These are phyloP conservation scores for Verbena officinalis DNA, from an alignment of 257 asterid species.

Conservation along the genomic window DNA sequence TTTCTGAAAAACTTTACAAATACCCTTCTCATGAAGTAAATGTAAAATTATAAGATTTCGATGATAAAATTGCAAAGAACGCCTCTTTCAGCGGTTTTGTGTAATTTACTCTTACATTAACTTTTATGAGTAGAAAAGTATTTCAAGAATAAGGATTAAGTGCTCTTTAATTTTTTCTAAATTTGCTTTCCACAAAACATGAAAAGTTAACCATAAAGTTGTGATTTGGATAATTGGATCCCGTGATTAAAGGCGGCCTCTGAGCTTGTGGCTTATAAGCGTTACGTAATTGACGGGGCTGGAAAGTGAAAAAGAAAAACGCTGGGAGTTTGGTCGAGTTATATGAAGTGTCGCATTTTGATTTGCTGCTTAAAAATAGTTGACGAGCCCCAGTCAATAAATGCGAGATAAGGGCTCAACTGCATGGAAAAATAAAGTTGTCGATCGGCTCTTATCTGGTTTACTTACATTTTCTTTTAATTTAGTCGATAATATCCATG, in stretches of 20 bases:
- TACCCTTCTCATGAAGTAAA: no score
- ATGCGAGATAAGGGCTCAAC: slow-evolving; percentile 18
- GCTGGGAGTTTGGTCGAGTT: not conserved
- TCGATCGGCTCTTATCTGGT: not conserved
- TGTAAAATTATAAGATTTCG: no score
- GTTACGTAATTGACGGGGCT: slow-evolving; percentile 16
- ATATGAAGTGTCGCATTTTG: slow-evolving; percentile 5
- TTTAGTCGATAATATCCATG: no score
- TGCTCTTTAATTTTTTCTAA: not conserved
- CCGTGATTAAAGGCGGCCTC: slow-evolving; percentile 3
- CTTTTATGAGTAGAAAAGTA: no score
- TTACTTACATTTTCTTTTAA: not conserved
- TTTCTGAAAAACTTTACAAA: no score
- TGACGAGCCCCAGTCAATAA: slow-evolving; percentile 21
- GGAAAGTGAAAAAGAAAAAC: no score
- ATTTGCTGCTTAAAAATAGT: not conserved
- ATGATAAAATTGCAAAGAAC: no score
- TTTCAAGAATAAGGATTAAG: no score
- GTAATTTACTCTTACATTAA: no score
- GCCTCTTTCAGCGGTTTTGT: no score
- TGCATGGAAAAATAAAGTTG: not conserved
- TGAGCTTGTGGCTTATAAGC: not conserved
- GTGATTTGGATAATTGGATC: not conserved
- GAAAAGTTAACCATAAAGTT: not conserved
- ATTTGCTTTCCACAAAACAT: not conserved